Conservation (phyloP, 2,329 filamentous ascomycete species). For the Colletotrichum sp. region DNA sequence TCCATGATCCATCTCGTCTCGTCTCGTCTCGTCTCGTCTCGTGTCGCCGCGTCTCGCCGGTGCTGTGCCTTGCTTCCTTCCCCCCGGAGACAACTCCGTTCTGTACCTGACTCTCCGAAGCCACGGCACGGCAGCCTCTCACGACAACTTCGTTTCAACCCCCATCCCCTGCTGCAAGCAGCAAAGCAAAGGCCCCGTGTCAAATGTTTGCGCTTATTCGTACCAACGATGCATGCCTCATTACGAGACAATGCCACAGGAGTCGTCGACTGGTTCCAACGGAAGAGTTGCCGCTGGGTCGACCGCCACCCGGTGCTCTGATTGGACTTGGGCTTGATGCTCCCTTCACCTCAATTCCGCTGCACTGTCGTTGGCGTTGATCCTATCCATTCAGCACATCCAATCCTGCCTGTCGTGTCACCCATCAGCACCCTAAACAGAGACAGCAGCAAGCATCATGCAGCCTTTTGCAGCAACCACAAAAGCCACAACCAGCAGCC, state of each 20-base stretch:
- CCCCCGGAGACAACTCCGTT: conserved; percentile 16
- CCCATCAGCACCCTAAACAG: background rate
- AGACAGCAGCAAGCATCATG: background rate
- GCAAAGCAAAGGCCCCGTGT: background rate
- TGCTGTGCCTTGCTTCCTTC: background rate
- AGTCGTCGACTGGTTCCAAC: background rate
- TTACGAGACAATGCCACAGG: background rate
- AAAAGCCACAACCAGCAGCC: background rate
- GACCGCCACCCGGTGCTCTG: background rate
- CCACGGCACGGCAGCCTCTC: background rate
- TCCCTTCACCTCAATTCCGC: background rate
- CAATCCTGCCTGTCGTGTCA: background rate
- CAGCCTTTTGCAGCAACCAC: background rate
- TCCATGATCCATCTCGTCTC: background rate
- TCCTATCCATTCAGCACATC: background rate
- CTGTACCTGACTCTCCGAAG: conserved; percentile 7
- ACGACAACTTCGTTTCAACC: background rate
- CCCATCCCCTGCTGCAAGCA: background rate
- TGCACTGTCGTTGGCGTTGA: background rate
- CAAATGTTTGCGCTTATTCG: background rate
- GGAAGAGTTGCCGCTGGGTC: background rate
- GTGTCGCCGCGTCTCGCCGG: background rate
- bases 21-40: background rate
- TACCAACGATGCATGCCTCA: background rate
- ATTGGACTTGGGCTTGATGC: background rate